Conservation (phyloP, 2,329 filamentous ascomycete genomes). For the Aureobasidium lini region DNA sequence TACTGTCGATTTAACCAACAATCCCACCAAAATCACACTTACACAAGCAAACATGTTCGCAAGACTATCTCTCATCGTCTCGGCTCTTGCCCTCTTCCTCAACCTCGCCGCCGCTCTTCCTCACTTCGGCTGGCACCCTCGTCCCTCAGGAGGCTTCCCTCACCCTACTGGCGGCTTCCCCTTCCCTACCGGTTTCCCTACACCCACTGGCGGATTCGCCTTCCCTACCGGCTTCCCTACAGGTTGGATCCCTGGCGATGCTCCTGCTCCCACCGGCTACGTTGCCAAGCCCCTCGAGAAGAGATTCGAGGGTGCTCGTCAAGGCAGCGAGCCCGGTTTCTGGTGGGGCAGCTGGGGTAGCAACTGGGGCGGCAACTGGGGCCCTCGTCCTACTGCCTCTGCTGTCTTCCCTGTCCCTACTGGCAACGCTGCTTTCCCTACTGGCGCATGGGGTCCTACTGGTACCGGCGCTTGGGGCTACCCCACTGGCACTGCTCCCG, state of each 20-base stretch:
- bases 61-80: slow-evolving; percentile 6
- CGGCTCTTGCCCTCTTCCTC: slow-evolving; percentile 10
- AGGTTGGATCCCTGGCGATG: slow-evolving; percentile 8
- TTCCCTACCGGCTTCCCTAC: slow-evolving; percentile 11
- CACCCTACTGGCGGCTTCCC: slow-evolving; percentile 3
- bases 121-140: slow-evolving; percentile 1
- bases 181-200: slow-evolving; percentile 2
- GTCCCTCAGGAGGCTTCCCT: slow-evolving; percentile 4
- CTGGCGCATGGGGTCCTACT: background rate
- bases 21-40: background rate
- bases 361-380: slow-evolving; percentile 2
- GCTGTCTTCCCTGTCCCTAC: background rate
- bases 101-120: slow-evolving; percentile 4
- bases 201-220: slow-evolving; percentile 2
- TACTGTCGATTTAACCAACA: background rate
- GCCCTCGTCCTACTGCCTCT: background rate
- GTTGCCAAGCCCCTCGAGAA: background rate
- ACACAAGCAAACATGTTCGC: slow-evolving; percentile 7
- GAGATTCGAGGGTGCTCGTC: slow-evolving; percentile 12
- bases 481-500: background rate
- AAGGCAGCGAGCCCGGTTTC: background rate
- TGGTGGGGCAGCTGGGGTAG: slow-evolving; percentile 2
- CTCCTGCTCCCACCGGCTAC: background rate
- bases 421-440: background rate
- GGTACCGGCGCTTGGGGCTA: background rate